Evolutionary conservation across 2,329 filamentous ascomycete species (phyloP), one percentile per base, ranked within the genome.

Genomic region (Leptographium galeiforme): DNA sequence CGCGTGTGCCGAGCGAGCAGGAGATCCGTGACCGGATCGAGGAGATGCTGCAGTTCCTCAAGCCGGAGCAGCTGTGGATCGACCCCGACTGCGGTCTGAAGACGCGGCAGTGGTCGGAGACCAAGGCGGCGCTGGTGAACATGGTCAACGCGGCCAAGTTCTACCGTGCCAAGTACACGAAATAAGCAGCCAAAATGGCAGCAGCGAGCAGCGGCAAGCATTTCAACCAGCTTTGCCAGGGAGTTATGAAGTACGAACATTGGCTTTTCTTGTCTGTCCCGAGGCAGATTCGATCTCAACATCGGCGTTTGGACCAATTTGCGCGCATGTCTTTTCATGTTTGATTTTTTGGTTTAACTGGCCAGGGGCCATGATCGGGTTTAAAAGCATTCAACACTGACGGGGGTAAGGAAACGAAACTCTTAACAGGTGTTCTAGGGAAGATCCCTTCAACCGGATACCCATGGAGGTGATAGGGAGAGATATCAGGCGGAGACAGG

Each of bases 81-180:
- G 91, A 98, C 80, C 93, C 93, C 63, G 93, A 98, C 78, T 98
- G 93, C 69, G 93, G 93, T 78, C 84, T 98, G 57, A 98, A 98
- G 89, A 98, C 93, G 63, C 87, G 93, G 65, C 87, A 95, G 78
- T 97, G 93, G 91, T 82, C 86, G 72, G 91, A 98, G 84, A 95
- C 90, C 72, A 97, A 96, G 85, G 89, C 89, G 68, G 88, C 91
- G 56, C 77, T 98, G 68, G 76, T 76, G 76, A 95, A 96, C 84
- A 86, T 98, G 89, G 91, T 98, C 74, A 90, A 91, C 70, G 93
- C 93, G 55, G 91, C 93, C 78, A 96, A 96, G 82, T 85, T 76
- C 79, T 97, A 83, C 89, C 91, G 93, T 70, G 73, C 84, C 72
- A 89, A 95, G 81, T 85, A 94, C 75, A 69, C 81, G 70, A 82